A percentile compares a stretch with the other conserved stretches of the same genome.
These are phyloP conservation scores for Trypanosoma vivax DNA, from an alignment of 208 protist species.

Conservation along the genomic window DNA sequence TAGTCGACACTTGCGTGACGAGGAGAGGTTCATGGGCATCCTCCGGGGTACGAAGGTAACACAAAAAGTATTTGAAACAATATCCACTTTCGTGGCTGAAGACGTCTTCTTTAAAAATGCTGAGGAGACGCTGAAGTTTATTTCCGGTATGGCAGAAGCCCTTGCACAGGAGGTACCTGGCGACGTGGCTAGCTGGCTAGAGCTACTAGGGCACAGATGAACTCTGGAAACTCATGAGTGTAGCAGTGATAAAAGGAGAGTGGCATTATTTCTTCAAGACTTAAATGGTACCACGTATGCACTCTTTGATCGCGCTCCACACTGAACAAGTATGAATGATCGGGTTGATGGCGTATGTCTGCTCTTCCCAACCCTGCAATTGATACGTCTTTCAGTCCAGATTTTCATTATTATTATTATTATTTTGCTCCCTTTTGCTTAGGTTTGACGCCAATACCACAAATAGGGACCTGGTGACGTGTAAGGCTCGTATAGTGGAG, in stretches of 20 bases:
- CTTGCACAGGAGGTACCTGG: slow-evolving; percentile 27
- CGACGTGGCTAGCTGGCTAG: slow-evolving; percentile 51
- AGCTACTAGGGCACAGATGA: slow-evolving; percentile 31
- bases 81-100: slow-evolving; percentile 30
- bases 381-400: no score
- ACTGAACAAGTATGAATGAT: no score
- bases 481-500: no score
- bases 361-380: no score
- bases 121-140: slow-evolving; percentile 31
- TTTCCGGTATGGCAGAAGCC: slow-evolving; percentile 25
- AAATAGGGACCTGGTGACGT: no score
- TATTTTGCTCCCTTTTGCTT: no score
- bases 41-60: slow-evolving; percentile 21
- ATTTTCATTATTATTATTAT: no score
- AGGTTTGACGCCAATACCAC: no score
- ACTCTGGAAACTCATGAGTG: neutral
- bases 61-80: slow-evolving; percentile 22
- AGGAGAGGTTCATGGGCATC: slow-evolving; percentile 19
- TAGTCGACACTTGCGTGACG: slow-evolving; percentile 14
- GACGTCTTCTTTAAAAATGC: slow-evolving; percentile 23
- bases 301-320: no score
- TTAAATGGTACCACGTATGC: no score
- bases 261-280: no score
- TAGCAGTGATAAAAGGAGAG: neutral
- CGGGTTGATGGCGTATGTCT: no score